These are phyloP conservation scores for Stephania yunnanensis DNA, from an alignment of 164 flowering plant genomes.

Conservation along the genomic window DNA sequence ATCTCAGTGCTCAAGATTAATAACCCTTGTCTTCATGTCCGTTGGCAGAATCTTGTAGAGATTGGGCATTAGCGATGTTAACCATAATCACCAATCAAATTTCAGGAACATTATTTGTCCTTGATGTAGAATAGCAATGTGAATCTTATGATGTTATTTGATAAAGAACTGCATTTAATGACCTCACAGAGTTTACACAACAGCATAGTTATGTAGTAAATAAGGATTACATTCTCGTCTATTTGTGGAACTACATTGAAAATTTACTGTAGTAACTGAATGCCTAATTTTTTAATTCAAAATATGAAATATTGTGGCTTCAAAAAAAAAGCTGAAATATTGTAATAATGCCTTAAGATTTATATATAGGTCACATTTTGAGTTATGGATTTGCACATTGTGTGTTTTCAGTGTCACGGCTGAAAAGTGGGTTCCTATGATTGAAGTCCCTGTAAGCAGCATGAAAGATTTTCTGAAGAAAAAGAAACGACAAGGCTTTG, in stretches of 20 bases:
- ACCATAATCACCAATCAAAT: no score
- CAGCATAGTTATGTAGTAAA: no score
- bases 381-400: conserved; percentile 5
- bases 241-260: not conserved
- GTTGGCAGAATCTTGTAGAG: no score
- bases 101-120: no score
- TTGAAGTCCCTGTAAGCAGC: conserved; percentile 75
- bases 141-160: no score
- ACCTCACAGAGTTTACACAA: no score
- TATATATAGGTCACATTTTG: not conserved
- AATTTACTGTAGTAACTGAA: not conserved
- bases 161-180: no score
- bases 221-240: no score
- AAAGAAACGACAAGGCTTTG: conserved; percentile 79
- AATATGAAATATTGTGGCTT: not conserved
- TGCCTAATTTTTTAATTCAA: not conserved
- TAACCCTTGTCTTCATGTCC: no score
- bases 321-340: not conserved
- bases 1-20: no score
- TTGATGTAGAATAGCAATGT: no score
- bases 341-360: not conserved
- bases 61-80: no score
- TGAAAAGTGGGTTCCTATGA: conserved; percentile 93
- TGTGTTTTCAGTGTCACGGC: conserved; percentile 77
- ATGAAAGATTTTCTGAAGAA: conserved; percentile 67